Conservation (phyloP, 1,139 yeast species). For the Geotrichum australiense region DNA sequence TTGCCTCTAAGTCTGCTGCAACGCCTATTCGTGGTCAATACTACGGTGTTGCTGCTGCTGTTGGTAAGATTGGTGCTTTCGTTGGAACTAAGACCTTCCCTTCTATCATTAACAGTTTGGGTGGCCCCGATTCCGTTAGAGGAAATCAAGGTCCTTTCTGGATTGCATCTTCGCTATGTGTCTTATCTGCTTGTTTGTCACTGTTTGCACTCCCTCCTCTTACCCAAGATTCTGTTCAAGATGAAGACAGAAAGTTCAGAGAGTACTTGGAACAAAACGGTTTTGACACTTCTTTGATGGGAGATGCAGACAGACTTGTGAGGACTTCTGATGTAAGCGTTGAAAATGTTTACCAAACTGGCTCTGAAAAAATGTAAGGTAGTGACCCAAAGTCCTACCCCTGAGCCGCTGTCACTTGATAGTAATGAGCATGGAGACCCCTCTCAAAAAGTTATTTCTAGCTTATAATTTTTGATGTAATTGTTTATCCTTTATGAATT, state of each 20-base stretch:
- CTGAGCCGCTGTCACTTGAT: no score
- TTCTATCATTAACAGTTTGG: conserved; percentile 49
- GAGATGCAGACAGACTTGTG: conserved; percentile 17
- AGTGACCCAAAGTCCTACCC: no score
- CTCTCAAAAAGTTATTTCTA: no score
- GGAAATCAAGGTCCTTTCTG: conserved; percentile 75
- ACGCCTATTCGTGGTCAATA: conserved; percentile 86
- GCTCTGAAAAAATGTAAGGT: no score
- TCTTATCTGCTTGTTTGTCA: conserved; percentile 63
- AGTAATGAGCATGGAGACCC: no score
- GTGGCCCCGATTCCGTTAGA: conserved; percentile 39
- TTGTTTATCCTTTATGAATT: no score
- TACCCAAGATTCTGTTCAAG: conserved; percentile 73
- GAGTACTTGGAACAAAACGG: conserved; percentile 45
- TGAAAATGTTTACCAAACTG: background rate
- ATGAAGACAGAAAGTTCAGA: conserved; percentile 67
- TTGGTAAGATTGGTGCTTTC: conserved; percentile 52
- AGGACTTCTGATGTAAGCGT: background rate
- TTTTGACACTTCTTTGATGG: conserved; percentile 30
- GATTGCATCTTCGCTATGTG: conserved; percentile 69
- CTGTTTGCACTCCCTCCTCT: conserved; percentile 70
- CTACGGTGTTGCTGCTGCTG: conserved; percentile 79
- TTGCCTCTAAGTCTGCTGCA: conserved; percentile 81
- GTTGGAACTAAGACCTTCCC: conserved; percentile 85
- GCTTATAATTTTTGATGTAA: no score